Conservation (phyloP, 768 basidiomycete species). For the Auriscalpium vulgare region DNA sequence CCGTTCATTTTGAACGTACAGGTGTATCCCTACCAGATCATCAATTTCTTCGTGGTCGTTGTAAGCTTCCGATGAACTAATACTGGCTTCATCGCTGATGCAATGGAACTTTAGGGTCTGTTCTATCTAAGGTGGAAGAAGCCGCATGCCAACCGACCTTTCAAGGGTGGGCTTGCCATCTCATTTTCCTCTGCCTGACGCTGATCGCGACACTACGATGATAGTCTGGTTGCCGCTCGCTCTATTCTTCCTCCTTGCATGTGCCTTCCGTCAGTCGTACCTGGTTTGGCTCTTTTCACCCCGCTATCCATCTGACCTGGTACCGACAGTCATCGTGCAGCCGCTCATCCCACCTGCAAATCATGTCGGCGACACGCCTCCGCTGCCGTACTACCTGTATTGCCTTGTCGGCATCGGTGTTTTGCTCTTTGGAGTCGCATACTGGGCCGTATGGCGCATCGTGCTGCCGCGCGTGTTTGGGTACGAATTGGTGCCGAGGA, state of each 20-base stretch:
- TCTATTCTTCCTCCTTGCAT: conserved; percentile 44
- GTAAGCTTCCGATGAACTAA: conserved; percentile 26
- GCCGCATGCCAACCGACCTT: conserved; percentile 40
- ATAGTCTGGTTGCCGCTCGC: conserved; percentile 50
- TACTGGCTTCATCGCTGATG: not conserved
- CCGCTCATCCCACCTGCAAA: conserved; percentile 50
- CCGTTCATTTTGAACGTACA: conserved; percentile 54
- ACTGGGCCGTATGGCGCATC: conserved; percentile 50
- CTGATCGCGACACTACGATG: conserved; percentile 12
- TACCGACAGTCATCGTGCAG: conserved; percentile 37
- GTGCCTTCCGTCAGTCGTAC: conserved; percentile 38
- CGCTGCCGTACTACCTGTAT: conserved; percentile 54
- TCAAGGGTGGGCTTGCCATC: conserved; percentile 28
- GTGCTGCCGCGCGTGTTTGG: conserved; percentile 40
- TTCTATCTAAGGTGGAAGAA: conserved; percentile 49
- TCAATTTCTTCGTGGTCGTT: conserved; percentile 40
- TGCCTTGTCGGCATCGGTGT: conserved; percentile 46
- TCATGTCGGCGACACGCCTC: conserved; percentile 50
- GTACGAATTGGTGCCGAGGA: conserved; percentile 40
- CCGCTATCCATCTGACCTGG: not conserved
- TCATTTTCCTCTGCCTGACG: not conserved
- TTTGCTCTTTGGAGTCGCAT: conserved; percentile 37
- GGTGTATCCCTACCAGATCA: conserved; percentile 19
- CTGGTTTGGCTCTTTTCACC: not conserved
- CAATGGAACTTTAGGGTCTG: conserved; percentile 30